These are phyloP conservation scores for Parietaria judaica DNA, from an alignment of 306 rosid genomes.

Conservation along the genomic window DNA sequence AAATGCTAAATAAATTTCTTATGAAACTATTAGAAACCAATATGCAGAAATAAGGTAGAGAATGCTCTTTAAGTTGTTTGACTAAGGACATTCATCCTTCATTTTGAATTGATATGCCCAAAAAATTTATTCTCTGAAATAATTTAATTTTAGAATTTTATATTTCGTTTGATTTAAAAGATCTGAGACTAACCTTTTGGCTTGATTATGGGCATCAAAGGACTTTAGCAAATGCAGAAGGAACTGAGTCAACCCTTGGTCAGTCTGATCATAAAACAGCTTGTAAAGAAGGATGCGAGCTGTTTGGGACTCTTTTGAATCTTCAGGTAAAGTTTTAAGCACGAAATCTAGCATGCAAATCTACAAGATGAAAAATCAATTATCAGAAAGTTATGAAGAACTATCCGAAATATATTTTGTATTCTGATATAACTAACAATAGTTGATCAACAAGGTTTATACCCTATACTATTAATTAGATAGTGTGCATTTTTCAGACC, in stretches of 20 bases:
- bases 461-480: neutral
- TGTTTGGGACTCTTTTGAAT: slow-evolving; percentile 78
- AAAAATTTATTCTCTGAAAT: neutral
- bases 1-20: neutral
- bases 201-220: slow-evolving; percentile 76
- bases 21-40: neutral
- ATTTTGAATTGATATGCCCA: neutral
- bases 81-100: neutral
- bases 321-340: slow-evolving; percentile 62
- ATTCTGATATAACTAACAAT: neutral
- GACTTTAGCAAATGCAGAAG: slow-evolving; percentile 62
- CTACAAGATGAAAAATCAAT: slow-evolving; percentile 42
- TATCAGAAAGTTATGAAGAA: slow-evolving; percentile 17
- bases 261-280: slow-evolving; percentile 94
- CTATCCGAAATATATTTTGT: neutral
- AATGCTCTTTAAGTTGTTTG: neutral
- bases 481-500: neutral
- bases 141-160: neutral
- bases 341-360: slow-evolving; percentile 82
- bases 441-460: neutral
- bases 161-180: neutral
- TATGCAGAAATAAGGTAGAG: neutral
- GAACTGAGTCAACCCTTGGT: slow-evolving; percentile 87
- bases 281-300: slow-evolving; percentile 90
- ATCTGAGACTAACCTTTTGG: slow-evolving; percentile 49